These are phyloP conservation scores for Sarcocystis neurona DNA, from an alignment of 169 alveolate genomes.

Conservation along the genomic window DNA sequence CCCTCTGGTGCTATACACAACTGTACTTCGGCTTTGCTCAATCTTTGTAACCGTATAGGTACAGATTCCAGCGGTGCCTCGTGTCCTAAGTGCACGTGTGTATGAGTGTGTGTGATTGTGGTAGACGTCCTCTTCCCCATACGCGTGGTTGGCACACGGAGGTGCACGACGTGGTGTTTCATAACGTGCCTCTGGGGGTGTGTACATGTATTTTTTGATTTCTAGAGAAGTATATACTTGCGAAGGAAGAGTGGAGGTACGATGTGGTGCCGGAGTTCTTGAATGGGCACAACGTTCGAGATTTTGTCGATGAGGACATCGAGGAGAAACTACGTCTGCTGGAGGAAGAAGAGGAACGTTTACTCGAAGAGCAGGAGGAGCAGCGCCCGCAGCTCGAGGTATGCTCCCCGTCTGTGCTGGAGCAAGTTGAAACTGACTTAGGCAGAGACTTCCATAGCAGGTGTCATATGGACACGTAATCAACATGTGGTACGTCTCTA, in stretches of 20 bases:
- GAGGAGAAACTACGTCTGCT: slow-evolving; percentile 91
- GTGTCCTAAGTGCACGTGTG: no score
- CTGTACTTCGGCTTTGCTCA: no score
- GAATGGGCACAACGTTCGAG: slow-evolving; percentile 97
- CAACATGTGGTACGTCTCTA: slow-evolving; percentile 1
- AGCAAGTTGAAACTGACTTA: not conserved
- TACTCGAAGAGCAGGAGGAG: slow-evolving; percentile 63
- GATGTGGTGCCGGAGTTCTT: slow-evolving; percentile 97
- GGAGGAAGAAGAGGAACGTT: slow-evolving; percentile 95
- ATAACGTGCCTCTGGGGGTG: not conserved
- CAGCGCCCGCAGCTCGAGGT: slow-evolving; percentile 39
- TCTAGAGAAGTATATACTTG: slow-evolving; percentile 86
- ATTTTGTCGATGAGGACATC: slow-evolving; percentile 96
- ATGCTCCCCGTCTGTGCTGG: not conserved
- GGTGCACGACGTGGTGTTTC: no score
- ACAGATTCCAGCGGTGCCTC: no score
- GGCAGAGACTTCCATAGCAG: not conserved
- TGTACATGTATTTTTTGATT: slow-evolving; percentile 46
- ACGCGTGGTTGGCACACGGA: no score
- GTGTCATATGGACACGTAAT: not conserved
- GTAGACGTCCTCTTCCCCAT: no score
- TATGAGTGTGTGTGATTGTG: no score
- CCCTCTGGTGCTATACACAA: no score
- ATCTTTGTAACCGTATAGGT: no score
- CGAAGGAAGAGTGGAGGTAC: slow-evolving; percentile 93